phyloP scores from a whole-genome alignment of 2,329 filamentous ascomycete species.

The Cladorrhinum sp. region DNA sequence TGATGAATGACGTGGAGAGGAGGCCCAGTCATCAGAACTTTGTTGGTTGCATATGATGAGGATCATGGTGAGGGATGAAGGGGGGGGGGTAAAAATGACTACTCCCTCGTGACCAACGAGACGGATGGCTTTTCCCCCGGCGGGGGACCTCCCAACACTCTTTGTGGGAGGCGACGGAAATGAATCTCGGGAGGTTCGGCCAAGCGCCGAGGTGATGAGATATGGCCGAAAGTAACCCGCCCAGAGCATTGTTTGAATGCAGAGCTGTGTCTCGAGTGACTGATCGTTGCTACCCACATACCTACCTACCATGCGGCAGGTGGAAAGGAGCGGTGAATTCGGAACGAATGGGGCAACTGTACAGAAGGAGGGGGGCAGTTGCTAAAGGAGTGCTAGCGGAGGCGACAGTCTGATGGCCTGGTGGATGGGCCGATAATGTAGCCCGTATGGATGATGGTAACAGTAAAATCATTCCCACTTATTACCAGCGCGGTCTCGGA shows the following conservation, averaged over 20 bases:
- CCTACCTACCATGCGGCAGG: constrained; percentile 16
- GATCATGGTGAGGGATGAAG: background rate
- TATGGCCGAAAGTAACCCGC: constrained; percentile 23
- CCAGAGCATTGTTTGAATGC: constrained; percentile 11
- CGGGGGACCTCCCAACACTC: constrained; percentile 11
- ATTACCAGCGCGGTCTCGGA: background rate
- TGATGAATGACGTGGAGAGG: constrained; percentile 11
- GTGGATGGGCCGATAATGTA: background rate
- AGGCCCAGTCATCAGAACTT: background rate
- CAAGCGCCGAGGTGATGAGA: constrained; percentile 10
- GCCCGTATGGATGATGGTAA: background rate
- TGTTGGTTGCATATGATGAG: constrained; percentile 8
- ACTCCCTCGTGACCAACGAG: constrained; percentile 18
- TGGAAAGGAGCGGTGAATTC: constrained; percentile 26
- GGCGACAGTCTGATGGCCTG: background rate
- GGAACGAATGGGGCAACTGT: constrained; percentile 2
- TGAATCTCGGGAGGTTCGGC: background rate
- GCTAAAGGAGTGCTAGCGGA: background rate
- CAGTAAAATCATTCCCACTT: background rate
- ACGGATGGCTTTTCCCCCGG: constrained; percentile 24
- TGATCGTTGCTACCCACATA: no score
- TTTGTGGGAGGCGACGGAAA: background rate
- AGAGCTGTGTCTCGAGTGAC: constrained; percentile 6
- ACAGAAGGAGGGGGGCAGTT: background rate
- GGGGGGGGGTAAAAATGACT: constrained; percentile 6